These are phyloP conservation scores for Trametes hirsuta DNA, from an alignment of 1,284 basidiomycete genomes.

Conservation along the genomic window DNA sequence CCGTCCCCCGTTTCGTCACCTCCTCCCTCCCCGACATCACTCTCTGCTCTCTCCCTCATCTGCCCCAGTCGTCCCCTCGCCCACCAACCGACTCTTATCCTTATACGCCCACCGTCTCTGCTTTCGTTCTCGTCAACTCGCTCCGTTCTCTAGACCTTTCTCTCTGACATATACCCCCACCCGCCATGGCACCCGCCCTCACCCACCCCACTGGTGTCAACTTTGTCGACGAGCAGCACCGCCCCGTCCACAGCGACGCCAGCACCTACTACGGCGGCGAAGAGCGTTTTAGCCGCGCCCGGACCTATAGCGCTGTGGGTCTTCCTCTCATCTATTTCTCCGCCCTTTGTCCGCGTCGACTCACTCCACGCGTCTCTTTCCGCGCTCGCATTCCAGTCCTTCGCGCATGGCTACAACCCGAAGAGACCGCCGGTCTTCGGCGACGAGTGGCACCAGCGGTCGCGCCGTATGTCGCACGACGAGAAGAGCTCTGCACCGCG, in stretches of 20 bases:
- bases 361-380: constrained; percentile 11
- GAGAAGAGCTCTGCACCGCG: constrained; percentile 75
- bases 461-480: constrained; percentile 85
- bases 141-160: constrained; percentile 7
- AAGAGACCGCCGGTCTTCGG: constrained; percentile 71
- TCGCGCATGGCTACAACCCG: constrained; percentile 55
- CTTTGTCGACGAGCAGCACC: constrained; percentile 67
- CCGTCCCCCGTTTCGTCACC: constrained; percentile 13
- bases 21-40: constrained; percentile 2
- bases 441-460: constrained; percentile 71
- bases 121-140: constrained; percentile 1
- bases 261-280: constrained; percentile 82
- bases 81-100: not conserved
- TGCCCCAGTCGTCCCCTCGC: not conserved
- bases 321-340: not conserved
- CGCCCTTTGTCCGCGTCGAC: constrained; percentile 4
- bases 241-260: constrained; percentile 68
- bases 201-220: constrained; percentile 63
- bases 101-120: constrained; percentile 9
- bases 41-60: constrained; percentile 16
- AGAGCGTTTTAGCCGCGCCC: constrained; percentile 75
- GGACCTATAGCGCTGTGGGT: constrained; percentile 84
- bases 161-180: constrained; percentile 12
- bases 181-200: constrained; percentile 42
- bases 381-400: constrained; percentile 26